These are phyloP conservation scores for Aspergillus proliferans DNA, from an alignment of 2,329 filamentous ascomycete species.

Conservation along the genomic window DNA sequence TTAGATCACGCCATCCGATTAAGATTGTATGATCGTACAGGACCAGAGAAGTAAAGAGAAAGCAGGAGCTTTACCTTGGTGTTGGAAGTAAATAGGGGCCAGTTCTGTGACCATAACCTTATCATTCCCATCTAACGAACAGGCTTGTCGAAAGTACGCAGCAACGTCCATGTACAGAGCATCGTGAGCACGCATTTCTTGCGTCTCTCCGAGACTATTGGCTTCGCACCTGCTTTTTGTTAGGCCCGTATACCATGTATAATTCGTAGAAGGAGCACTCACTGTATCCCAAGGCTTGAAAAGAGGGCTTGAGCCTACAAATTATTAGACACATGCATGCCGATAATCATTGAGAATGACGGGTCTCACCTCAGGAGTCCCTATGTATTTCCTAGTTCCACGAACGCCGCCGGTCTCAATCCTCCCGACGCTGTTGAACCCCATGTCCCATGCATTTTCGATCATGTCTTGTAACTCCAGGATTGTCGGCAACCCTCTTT, in stretches of 20 bases:
- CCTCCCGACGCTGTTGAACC: slow-evolving; percentile 68
- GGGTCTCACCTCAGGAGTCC: slow-evolving; percentile 69
- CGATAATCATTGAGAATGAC: background rate
- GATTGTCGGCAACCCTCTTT: slow-evolving; percentile 62
- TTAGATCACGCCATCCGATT: slow-evolving; percentile 1
- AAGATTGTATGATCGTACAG: background rate
- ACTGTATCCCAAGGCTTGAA: slow-evolving; percentile 60
- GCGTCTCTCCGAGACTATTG: slow-evolving; percentile 50
- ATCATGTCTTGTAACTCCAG: slow-evolving; percentile 80
- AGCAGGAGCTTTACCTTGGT: slow-evolving; percentile 51
- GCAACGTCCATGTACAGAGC: slow-evolving; percentile 63
- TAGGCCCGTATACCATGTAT: slow-evolving; percentile 3
- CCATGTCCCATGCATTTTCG: slow-evolving; percentile 79
- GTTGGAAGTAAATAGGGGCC: slow-evolving; percentile 86
- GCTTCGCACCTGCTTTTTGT: slow-evolving; percentile 49
- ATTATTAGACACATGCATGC: slow-evolving; percentile 6
- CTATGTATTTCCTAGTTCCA: slow-evolving; percentile 91
- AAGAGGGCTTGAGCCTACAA: slow-evolving; percentile 74
- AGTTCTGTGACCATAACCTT: slow-evolving; percentile 67
- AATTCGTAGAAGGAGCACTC: slow-evolving; percentile 21
- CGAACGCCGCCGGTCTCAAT: slow-evolving; percentile 79
- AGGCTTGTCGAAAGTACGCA: slow-evolving; percentile 61
- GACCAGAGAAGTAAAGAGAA: background rate
- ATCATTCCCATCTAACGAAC: slow-evolving; percentile 43
- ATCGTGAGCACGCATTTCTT: slow-evolving; percentile 43